Conservation (phyloP, 768 basidiomycete genomes). For the Auriscalpium orientale region DNA sequence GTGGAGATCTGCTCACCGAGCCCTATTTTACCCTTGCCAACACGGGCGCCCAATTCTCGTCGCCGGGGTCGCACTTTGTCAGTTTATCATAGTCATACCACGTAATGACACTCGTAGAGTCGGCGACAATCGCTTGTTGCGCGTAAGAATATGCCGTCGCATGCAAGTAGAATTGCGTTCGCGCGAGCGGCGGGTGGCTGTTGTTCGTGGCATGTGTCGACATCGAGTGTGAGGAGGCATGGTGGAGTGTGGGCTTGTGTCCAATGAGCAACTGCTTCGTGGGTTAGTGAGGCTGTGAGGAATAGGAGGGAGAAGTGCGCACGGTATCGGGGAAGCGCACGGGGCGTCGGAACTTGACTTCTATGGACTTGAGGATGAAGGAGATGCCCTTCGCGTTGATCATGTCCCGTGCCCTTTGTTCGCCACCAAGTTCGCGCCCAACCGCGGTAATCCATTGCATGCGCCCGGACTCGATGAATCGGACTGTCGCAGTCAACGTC, state of each 20-base stretch:
- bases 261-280: constrained; percentile 51
- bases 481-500: constrained; percentile 30
- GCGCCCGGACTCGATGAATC: constrained; percentile 68
- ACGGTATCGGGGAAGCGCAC: constrained; percentile 76
- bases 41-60: constrained; percentile 33
- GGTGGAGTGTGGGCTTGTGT: constrained; percentile 38
- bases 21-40: constrained; percentile 16
- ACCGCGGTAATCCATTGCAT: constrained; percentile 60
- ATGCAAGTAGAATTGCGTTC: constrained; percentile 40
- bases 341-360: constrained; percentile 59
- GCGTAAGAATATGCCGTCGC: constrained; percentile 57
- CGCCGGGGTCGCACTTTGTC: constrained; percentile 56
- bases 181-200: constrained; percentile 18
- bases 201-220: constrained; percentile 18
- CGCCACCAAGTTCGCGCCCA: constrained; percentile 53
- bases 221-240: constrained; percentile 13
- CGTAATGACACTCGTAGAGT: constrained; percentile 56
- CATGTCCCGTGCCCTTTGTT: constrained; percentile 46
- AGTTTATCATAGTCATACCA: constrained; percentile 75
- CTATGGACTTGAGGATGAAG: constrained; percentile 65
- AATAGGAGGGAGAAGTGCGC: constrained; percentile 2
- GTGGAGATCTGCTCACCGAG: no score
- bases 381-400: constrained; percentile 59
- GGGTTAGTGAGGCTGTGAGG: background rate
- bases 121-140: constrained; percentile 56